phyloP scores from a whole-genome alignment of 164 flowering plant genomes.

The Euptelea pleiosperma region DNA sequence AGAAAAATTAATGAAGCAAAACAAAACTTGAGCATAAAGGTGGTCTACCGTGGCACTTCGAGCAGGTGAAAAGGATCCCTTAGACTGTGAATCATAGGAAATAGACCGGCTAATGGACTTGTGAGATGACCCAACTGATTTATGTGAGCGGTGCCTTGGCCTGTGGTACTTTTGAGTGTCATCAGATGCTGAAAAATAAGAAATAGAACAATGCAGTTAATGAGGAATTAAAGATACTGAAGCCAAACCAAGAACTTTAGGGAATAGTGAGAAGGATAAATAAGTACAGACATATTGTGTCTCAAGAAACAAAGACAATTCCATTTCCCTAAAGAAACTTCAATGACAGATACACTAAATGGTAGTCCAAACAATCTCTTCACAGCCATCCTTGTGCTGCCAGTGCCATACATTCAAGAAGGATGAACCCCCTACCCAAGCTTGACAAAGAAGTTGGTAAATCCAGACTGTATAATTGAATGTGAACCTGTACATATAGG shows the following conservation, averaged over 20 bases:
- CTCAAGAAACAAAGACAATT: slow-evolving; percentile 6
- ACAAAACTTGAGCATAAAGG: not conserved
- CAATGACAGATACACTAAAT: not conserved
- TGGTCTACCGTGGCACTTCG: slow-evolving; percentile 47
- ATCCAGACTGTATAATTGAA: too few relatives aligned
- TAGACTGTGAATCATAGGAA: slow-evolving; percentile 78
- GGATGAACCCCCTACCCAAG: too few relatives aligned
- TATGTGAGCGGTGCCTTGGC: slow-evolving; percentile 65
- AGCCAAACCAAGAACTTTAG: slow-evolving; percentile 11
- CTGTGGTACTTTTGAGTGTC: slow-evolving; percentile 75
- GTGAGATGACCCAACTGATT: slow-evolving; percentile 62
- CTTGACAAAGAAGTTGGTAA: too few relatives aligned
- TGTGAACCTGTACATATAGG: too few relatives aligned
- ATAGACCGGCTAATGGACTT: slow-evolving; percentile 67
- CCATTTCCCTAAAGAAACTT: not conserved
- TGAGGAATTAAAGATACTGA: slow-evolving; percentile 4
- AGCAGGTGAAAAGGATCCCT: slow-evolving; percentile 53
- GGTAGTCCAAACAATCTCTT: slow-evolving; percentile 1
- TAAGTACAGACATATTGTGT: not conserved
- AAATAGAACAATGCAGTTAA: not conserved
- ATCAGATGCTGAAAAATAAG: slow-evolving; percentile 59
- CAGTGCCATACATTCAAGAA: too few relatives aligned
- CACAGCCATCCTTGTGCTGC: too few relatives aligned
- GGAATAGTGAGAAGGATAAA: slow-evolving; percentile 7
- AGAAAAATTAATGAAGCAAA: not conserved